Base-by-base conservation (phyloP, 2,329 filamentous ascomycete species). In the Bipolaris cookei region DNA sequence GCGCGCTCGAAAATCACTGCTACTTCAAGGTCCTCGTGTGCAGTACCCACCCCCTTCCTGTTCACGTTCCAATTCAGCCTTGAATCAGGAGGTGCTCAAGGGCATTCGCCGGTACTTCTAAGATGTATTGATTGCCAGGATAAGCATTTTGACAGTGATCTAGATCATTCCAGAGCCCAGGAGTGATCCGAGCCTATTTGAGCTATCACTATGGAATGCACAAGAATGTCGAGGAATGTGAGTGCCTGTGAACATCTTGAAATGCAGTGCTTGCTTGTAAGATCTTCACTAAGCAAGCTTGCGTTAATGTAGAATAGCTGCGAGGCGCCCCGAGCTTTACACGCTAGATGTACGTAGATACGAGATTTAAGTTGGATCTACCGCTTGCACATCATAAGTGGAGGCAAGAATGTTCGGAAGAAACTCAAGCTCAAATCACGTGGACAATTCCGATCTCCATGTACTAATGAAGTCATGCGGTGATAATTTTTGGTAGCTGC, bases 1-100 rank as follows among this genome's bases (percentile, higher is more conserved):
- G 75, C 74, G 35, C 77, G 76, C 64, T 87, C 85, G 58, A 81
- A 86, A 0, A 68, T 55, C 1, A 79, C 80, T 28, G 84, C 83
- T 57, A 80, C 77, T 53, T 78, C 67, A 0, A 80, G 78, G n/a
- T 76, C 69, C 51, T 76, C 72, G 13, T 66, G 61, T 7, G 73
- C 65, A 1, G 59, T 68, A 2, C 63, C 68, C 6, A 58, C 49
- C 14, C 62, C 62, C 2, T 56, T 51, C 1, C 56, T 35, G 18
- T 70, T 50, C 1, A 72, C 58, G n/a, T 51, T 66, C 74, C 74
- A 76, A 2, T 63, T 30, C 13, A 75, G 58, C 1, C 30, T 30
- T 14, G 74, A 73, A 35, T 59, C 58, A 0, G 20, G 3, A 2
- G 75, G 74, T 3, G 68, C 59, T 52, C 74, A 76, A 4, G 21